A percentile compares a stretch with the other conserved stretches of the same genome.
Conservation (phyloP, 495 filamentous ascomycete genomes). For the Penicillium lagena region DNA sequence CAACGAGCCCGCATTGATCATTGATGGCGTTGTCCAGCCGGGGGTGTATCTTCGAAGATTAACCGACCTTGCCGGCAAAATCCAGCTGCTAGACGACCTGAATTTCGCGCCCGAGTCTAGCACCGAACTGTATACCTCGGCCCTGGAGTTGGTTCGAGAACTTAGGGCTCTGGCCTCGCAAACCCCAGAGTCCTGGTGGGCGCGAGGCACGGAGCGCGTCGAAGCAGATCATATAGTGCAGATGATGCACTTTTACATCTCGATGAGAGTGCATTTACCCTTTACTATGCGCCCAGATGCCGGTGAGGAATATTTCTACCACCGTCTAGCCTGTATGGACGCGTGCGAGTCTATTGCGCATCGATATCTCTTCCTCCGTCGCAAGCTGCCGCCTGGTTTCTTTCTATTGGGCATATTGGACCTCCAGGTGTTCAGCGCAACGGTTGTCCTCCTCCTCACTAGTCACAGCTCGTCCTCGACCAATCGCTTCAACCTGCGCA, state of each 20-base stretch:
- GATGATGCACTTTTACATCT: conserved; percentile 17
- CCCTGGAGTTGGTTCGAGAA: conserved; percentile 12
- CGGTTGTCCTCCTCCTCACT: conserved; percentile 17
- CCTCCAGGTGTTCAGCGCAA: conserved; percentile 24
- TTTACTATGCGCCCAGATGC: conserved; percentile 16
- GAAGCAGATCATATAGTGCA: conserved; percentile 19
- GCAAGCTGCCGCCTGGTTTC: conserved; percentile 15
- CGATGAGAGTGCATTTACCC: conserved; percentile 22
- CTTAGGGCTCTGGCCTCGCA: conserved; percentile 15
- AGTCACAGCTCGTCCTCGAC: conserved; percentile 3
- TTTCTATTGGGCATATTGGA: conserved; percentile 22
- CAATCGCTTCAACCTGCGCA: not conserved
- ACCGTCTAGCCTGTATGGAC: conserved; percentile 17
- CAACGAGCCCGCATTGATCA: conserved; percentile 1
- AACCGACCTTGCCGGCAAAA: conserved; percentile 13
- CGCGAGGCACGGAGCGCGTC: conserved; percentile 1
- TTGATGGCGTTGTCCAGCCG: conserved; percentile 18
- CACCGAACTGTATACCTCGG: conserved; percentile 8
- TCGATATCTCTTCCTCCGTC: conserved; percentile 15
- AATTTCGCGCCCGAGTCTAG: conserved; percentile 1
- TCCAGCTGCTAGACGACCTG: conserved; percentile 21
- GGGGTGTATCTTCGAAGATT: conserved; percentile 15
- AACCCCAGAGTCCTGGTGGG: conserved; percentile 20
- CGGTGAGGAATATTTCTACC: conserved; percentile 12
- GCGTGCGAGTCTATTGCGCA: conserved; percentile 17